Evolutionary conservation across 1,139 yeast genomes (phyloP), one percentile per base, ranked within the genome.

Genomic region (Candida sp.): DNA sequence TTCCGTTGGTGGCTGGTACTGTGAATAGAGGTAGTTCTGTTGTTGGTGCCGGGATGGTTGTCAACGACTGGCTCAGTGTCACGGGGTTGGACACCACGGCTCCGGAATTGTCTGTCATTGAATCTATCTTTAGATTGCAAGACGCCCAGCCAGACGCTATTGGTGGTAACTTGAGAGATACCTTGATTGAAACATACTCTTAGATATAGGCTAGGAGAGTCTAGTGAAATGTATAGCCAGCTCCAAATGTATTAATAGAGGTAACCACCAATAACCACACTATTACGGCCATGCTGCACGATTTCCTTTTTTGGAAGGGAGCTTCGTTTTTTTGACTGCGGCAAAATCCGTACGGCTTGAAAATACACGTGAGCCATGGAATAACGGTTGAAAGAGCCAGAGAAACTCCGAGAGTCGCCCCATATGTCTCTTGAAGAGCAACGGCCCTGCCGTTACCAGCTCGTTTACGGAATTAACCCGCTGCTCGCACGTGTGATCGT

Each of bases 31-130:
- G 99, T 72, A 90, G 97, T 27, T 77, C 96, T 8, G 98, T 94
- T 48, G 97, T 96, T 57, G 99, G 99, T 64, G 98, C 98, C 46
- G 99, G 99, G 60, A 85, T 94, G 86, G 98, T 96, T 47, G 99
- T 93, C 47, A 96, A 96, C 68, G 99, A 96, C 77, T 96, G 98
- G 96, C 80, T 94, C 58, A 96, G 98, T 34, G 98, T 96, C 48
- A 83, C 97, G 45, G 99, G 99, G 58, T 82, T 90, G 62, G 99
- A 94, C 73, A 94, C 99, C 54, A 93, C 99, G 58, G 99, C 99
- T 46, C 98, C 99, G 46, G 99, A 96, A 75, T 81, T 96, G 66
- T 91, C 97, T 60, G 99, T 96, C 54, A 84, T 96, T 61, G 99
- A 96, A 77, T 89, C 96, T 67, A 96, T 96, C 62, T 96, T 94